Percentiles rank a stretch among this genome's conserved stretches.
These are phyloP conservation scores for Dipodascopsis tothii DNA, from an alignment of 805 yeast species.

Conservation along the genomic window DNA sequence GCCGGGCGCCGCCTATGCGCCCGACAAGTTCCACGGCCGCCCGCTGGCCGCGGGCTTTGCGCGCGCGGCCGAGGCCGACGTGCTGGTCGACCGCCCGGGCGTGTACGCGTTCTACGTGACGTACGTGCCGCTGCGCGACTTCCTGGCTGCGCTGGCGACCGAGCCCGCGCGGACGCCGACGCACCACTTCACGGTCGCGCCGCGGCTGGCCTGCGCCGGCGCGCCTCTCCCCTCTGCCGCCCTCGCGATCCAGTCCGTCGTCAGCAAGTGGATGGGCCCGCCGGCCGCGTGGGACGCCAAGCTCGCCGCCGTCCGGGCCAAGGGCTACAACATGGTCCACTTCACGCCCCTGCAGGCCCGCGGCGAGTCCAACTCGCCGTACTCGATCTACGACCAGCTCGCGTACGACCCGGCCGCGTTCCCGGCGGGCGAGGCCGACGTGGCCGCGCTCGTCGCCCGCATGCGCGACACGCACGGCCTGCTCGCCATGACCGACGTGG, in stretches of 20 bases:
- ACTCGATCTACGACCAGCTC: constrained; percentile 82
- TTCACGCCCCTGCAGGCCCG: constrained; percentile 88
- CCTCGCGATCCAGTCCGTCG: constrained; percentile 72
- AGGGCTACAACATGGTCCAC: constrained; percentile 93
- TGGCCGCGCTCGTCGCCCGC: constrained; percentile 41
- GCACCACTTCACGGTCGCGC: constrained; percentile 68
- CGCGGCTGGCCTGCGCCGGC: constrained; percentile 54
- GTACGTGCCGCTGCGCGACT: constrained; percentile 36
- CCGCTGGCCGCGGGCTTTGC: not conserved
- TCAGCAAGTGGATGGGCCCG: constrained; percentile 87
- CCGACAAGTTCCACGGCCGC: constrained; percentile 43
- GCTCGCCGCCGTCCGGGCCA: constrained; percentile 53
- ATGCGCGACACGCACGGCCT: constrained; percentile 53
- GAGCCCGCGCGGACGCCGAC: constrained; percentile 44
- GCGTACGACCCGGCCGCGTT: constrained; percentile 64
- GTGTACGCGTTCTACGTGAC: constrained; percentile 67
- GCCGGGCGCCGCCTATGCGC: constrained; percentile 40
- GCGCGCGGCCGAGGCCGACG: constrained; percentile 36
- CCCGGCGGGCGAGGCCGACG: constrained; percentile 45
- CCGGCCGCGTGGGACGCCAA: constrained; percentile 57
- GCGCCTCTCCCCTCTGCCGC: constrained; percentile 64
- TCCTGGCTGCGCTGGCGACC: constrained; percentile 21
- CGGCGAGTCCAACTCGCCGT: constrained; percentile 88
- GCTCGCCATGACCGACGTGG: constrained; percentile 81
- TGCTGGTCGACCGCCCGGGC: constrained; percentile 66